These are phyloP conservation scores for Boletellus sp. DNA, from an alignment of 1,284 basidiomycete species.

Conservation along the genomic window DNA sequence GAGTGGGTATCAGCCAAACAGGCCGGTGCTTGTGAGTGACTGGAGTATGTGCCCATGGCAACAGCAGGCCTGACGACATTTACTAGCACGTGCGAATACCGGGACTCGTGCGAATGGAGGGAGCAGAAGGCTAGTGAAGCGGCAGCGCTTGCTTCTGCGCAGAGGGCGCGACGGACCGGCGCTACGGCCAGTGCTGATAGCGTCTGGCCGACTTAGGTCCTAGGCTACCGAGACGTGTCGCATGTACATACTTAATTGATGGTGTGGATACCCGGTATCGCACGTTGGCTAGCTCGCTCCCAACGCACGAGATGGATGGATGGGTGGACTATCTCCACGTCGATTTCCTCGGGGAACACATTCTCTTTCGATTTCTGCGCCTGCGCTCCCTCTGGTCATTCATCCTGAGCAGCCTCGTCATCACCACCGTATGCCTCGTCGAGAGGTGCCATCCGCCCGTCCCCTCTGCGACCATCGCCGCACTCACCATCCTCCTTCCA, in stretches of 20 bases:
- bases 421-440: slow-evolving; percentile 45
- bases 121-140: slow-evolving; percentile 57
- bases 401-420: slow-evolving; percentile 43
- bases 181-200: background rate
- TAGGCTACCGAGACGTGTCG: background rate
- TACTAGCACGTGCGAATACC: slow-evolving; percentile 75
- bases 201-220: background rate
- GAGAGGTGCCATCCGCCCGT: slow-evolving; percentile 50
- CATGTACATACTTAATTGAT: slow-evolving; percentile 12
- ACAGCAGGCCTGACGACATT: slow-evolving; percentile 3
- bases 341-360: slow-evolving; percentile 51
- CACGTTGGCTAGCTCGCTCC: too few relatives aligned
- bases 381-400: slow-evolving; percentile 49
- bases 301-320: slow-evolving; percentile 28
- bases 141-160: background rate
- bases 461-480: background rate
- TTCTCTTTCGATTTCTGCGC: slow-evolving; percentile 51
- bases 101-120: slow-evolving; percentile 80
- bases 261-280: too few relatives aligned
- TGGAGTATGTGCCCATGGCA: too few relatives aligned
- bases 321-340: slow-evolving; percentile 54
- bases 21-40: slow-evolving; percentile 65
- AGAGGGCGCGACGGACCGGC: background rate
- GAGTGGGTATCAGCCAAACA: slow-evolving; percentile 62
- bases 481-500: slow-evolving; percentile 23